Evolutionary conservation across 2,329 filamentous ascomycete species (phyloP).

Genomic region (Aureobasidium leucospermi): DNA sequence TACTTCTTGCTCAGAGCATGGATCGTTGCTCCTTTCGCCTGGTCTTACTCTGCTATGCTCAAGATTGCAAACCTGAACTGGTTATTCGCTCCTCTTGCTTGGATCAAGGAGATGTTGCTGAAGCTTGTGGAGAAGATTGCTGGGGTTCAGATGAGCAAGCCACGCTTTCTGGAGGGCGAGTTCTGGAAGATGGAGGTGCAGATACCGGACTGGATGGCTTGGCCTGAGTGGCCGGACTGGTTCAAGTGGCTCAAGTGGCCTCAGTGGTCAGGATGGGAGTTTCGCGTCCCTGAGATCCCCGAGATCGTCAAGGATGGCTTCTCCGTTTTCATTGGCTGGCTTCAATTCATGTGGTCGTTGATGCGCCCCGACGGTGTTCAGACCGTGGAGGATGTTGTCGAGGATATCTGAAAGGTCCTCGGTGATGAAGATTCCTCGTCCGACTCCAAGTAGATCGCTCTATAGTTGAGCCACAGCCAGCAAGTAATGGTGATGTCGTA

Average conservation of each 20-base stretch:
- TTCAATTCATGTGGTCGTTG: background rate
- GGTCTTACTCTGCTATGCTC: background rate
- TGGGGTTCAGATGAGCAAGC: background rate
- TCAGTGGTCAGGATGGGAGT: background rate
- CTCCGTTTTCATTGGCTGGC: background rate
- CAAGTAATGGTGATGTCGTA: background rate
- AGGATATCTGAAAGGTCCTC: background rate
- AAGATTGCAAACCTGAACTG: background rate
- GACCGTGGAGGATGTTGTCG: background rate
- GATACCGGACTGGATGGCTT: too few species aligned
- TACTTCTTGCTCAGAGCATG: background rate
- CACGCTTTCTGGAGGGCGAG: background rate
- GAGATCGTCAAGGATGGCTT: background rate
- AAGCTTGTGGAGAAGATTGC: background rate
- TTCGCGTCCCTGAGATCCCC: background rate
- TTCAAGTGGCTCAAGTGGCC: background rate
- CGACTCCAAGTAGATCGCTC: too few species aligned
- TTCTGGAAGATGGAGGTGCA: background rate
- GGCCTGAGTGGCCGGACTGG: background rate
- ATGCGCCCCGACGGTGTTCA: background rate
- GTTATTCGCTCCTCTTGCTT: background rate
- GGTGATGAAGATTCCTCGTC: too few species aligned
- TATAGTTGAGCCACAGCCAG: too few species aligned
- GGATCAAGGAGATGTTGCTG: background rate
- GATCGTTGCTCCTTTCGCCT: background rate